Percentiles rank a stretch among this genome's conserved stretches.
These are phyloP conservation scores for Candida sp. DNA, from an alignment of 1,139 yeast genomes.

Conservation along the genomic window DNA sequence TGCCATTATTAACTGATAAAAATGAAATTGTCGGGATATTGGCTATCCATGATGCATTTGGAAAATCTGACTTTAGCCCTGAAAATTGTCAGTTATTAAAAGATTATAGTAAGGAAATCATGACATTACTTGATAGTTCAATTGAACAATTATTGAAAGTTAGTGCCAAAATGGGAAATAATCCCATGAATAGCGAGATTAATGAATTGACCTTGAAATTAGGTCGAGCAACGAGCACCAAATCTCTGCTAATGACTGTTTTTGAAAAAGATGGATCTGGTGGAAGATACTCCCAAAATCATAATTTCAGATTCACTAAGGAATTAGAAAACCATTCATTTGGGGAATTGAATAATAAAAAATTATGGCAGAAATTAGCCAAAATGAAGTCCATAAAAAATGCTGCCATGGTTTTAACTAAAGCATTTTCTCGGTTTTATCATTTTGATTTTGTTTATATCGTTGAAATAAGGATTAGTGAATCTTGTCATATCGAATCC, in stretches of 20 bases:
- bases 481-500: constrained; percentile 34
- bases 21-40: constrained; percentile 53
- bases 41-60: constrained; percentile 54
- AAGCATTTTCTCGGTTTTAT: constrained; percentile 33
- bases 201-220: constrained; percentile 27
- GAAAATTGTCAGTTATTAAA: constrained; percentile 32
- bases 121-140: constrained; percentile 39
- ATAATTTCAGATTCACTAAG: constrained; percentile 38
- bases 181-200: constrained; percentile 15
- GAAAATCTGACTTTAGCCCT: constrained; percentile 35
- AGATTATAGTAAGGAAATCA: constrained; percentile 37
- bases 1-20: constrained; percentile 43
- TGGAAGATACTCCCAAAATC: constrained; percentile 49
- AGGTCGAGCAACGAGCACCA: constrained; percentile 54
- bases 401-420: constrained; percentile 42
- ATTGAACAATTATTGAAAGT: constrained; percentile 11
- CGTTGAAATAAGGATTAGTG: constrained; percentile 53
- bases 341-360: constrained; percentile 11
- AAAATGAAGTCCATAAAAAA: constrained; percentile 38
- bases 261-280: constrained; percentile 65
- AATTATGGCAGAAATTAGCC: constrained; percentile 38
- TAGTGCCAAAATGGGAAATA: constrained; percentile 5
- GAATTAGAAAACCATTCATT: constrained; percentile 5
- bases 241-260: constrained; percentile 30
- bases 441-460: constrained; percentile 51